These are phyloP conservation scores for Coemansia sp. DNA, from an alignment of 192 early-diverging fungal genomes.

Conservation along the genomic window DNA sequence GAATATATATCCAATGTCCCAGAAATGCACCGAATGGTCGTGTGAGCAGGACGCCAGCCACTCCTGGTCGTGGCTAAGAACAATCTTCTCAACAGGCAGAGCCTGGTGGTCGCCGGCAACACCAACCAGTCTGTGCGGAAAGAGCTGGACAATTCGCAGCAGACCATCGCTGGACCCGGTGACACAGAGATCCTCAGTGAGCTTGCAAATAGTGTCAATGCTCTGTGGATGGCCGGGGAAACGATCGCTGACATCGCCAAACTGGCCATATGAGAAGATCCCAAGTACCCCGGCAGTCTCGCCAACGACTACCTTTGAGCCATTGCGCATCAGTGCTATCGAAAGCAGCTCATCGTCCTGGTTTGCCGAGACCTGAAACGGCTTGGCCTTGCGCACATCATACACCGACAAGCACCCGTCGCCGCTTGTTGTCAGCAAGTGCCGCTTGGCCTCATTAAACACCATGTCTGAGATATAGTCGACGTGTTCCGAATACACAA, in stretches of 20 bases:
- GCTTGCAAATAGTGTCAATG: conserved; percentile 81
- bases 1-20: conserved; percentile 72
- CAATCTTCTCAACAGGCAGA: conserved; percentile 85
- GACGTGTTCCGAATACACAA: conserved; percentile 80
- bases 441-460: conserved; percentile 69
- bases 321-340: conserved; percentile 63
- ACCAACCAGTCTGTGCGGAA: conserved; percentile 92
- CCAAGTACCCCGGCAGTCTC: conserved; percentile 86
- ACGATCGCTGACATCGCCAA: conserved; percentile 91
- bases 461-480: conserved; percentile 92
- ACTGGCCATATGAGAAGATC: conserved; percentile 87
- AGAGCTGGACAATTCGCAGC: conserved; percentile 76
- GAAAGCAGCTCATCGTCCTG: conserved; percentile 96
- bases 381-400: conserved; percentile 86
- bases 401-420: conserved; percentile 90
- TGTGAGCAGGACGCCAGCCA: conserved; percentile 83
- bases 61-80: conserved; percentile 68
- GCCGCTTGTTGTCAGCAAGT: conserved; percentile 79
- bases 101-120: conserved; percentile 86
- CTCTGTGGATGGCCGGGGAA: conserved; percentile 92
- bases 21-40: conserved; percentile 85
- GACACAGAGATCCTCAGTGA: conserved; percentile 79
- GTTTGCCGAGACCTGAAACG: conserved; percentile 84
- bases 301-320: conserved; percentile 85
- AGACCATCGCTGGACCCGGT: conserved; percentile 95